Evolutionary conservation across 148 eudicot genomes (phyloP).

Genomic region (Heliamphora exappendiculata): DNA sequence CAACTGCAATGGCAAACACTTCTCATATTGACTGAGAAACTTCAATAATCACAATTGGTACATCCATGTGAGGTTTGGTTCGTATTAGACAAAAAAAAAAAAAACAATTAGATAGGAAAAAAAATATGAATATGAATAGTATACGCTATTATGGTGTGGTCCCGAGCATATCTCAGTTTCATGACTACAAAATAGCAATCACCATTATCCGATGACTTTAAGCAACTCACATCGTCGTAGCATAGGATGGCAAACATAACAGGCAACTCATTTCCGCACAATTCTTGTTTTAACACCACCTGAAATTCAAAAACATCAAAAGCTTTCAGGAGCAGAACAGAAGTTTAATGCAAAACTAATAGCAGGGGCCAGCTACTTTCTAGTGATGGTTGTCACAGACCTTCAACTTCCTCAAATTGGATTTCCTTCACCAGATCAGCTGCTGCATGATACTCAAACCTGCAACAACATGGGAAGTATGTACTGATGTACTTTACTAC

Average conservation of each 20-base stretch:
- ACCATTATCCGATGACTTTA: neutral
- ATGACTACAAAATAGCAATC: neutral
- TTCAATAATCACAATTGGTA: neutral
- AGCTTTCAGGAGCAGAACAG: conserved; percentile 11
- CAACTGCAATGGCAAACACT: neutral
- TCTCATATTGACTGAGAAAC: neutral
- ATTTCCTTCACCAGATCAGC: conserved; percentile 84
- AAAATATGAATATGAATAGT: neutral
- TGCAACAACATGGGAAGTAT: neutral
- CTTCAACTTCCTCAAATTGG: conserved; percentile 82
- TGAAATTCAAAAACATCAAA: conserved; percentile 20
- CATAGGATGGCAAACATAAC: neutral
- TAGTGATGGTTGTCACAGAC: conserved; percentile 23
- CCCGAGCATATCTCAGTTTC: conserved; percentile 1
- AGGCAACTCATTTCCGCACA: conserved; percentile 35
- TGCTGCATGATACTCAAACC: conserved; percentile 71
- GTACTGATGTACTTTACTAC: neutral
- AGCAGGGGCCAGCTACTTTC: neutral
- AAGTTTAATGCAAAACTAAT: neutral
- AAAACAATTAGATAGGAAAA: neutral
- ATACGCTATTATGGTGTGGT: neutral
- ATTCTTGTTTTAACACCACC: conserved; percentile 83
- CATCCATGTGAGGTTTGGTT: neutral
- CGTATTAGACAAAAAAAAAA: neutral
- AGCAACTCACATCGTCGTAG: neutral